Conservation (phyloP, 192 early-diverging fungal genomes). For the Obelidium mucronatum region DNA sequence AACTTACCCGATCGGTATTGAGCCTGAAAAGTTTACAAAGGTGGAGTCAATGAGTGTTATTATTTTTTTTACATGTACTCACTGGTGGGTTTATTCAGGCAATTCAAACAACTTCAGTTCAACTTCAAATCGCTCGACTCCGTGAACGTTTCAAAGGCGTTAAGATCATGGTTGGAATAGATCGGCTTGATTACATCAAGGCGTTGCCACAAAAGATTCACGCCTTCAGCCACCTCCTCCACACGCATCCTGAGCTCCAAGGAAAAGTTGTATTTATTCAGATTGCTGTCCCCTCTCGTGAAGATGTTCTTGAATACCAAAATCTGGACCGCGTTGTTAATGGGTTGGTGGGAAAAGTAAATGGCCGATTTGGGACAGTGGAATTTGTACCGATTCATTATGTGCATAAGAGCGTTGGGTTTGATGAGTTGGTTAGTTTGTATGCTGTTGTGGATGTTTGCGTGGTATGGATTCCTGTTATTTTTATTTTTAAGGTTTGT, state of each 20-base stretch:
- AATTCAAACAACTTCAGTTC: conserved; percentile 3
- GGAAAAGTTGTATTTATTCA: conserved; percentile 96
- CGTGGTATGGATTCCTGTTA: conserved; percentile 64
- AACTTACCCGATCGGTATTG: conserved; percentile 99
- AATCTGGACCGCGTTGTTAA: conserved; percentile 93
- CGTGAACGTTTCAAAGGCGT: conserved; percentile 84
- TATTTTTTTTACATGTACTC: neutral
- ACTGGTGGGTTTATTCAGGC: neutral
- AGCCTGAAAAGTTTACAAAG: conserved; percentile 92
- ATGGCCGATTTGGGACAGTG: conserved; percentile 93
- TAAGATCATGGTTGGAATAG: conserved; percentile 95
- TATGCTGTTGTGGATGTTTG: conserved; percentile 98
- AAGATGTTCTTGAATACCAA: conserved; percentile 99
- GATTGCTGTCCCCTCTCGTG: conserved; percentile 96
- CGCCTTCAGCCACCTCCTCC: conserved; percentile 92
- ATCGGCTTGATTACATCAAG: conserved; percentile 99
- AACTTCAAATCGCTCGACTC: conserved; percentile 70
- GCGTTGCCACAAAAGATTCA: conserved; percentile 99
- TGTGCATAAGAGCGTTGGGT: conserved; percentile 94
- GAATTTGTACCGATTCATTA: conserved; percentile 99
- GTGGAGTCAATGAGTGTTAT: conserved; percentile 30
- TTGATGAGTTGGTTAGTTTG: conserved; percentile 94
- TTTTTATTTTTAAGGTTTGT: neutral
- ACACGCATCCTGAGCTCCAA: conserved; percentile 82
- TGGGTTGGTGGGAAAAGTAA: conserved; percentile 97